These are phyloP conservation scores for Magnolia sinica DNA, from an alignment of 164 flowering plant genomes.

Conservation along the genomic window DNA sequence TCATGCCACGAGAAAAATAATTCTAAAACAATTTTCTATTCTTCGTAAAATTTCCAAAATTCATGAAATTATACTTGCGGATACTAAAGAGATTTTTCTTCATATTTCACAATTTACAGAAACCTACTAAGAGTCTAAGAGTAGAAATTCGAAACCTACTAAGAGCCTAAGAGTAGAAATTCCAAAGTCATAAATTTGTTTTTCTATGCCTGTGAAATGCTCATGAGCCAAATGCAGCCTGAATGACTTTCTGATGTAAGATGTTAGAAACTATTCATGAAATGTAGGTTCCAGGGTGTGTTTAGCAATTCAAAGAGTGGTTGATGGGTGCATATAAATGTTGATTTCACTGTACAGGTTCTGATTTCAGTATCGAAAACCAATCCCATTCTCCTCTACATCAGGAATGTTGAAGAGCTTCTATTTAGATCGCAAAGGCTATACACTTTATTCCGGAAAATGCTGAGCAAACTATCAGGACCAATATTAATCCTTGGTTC, in stretches of 20 bases:
- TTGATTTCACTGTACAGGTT: conserved; percentile 43
- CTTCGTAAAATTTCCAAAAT: background rate
- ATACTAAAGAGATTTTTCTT: too few species aligned
- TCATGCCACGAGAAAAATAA: background rate
- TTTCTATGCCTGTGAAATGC: too few species aligned
- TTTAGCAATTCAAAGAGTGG: background rate
- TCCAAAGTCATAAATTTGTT: too few species aligned
- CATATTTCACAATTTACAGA: too few species aligned
- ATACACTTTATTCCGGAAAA: conserved; percentile 68
- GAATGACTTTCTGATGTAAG: too few species aligned
- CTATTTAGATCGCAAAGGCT: conserved; percentile 58
- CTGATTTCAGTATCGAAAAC: conserved; percentile 59
- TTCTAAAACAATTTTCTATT: background rate
- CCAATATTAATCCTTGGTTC: conserved; percentile 84
- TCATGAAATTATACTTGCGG: too few species aligned
- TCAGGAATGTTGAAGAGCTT: conserved; percentile 76
- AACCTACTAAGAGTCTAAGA: too few species aligned
- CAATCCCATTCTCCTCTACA: conserved; percentile 67
- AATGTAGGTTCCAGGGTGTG: too few species aligned
- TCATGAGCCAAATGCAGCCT: too few species aligned
- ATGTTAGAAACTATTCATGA: too few species aligned
- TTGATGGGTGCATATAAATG: background rate
- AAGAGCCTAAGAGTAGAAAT: too few species aligned
- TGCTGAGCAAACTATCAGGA: conserved; percentile 75
- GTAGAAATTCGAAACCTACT: too few species aligned